phyloP scores from a whole-genome alignment of 192 early-diverging fungal species.

The Coemansia sp. region DNA sequence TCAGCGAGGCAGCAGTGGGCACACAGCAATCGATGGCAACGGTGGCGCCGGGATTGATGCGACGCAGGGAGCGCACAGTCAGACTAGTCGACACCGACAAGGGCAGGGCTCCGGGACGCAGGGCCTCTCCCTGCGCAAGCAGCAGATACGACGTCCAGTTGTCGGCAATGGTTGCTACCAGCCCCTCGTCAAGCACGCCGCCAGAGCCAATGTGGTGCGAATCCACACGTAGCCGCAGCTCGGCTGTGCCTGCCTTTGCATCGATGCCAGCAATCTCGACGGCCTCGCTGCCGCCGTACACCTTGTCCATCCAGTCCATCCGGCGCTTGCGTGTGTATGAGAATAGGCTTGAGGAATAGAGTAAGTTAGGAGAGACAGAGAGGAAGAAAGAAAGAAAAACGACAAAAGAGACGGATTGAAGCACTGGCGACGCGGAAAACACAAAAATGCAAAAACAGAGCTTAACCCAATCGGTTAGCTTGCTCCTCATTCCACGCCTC shows the following conservation, averaged over 20 bases:
- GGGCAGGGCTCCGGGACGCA: conserved; percentile 16
- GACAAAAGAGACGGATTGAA: not conserved
- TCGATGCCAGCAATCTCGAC: conserved; percentile 6
- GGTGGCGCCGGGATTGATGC: conserved; percentile 16
- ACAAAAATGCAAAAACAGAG: no score
- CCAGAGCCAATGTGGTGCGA: conserved; percentile 25
- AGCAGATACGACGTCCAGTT: conserved; percentile 40
- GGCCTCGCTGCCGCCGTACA: conserved; percentile 22
- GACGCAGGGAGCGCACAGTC: conserved; percentile 26
- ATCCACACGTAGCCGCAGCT: conserved; percentile 14
- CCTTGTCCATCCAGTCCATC: conserved; percentile 8
- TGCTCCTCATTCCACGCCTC: not conserved
- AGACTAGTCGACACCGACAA: conserved; percentile 39
- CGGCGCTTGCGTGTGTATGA: not conserved
- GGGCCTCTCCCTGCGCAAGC: conserved; percentile 18
- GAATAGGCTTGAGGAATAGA: not conserved
- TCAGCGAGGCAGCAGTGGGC: not conserved
- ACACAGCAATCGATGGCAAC: conserved; percentile 26
- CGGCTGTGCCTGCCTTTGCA: conserved; percentile 7
- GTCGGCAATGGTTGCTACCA: conserved; percentile 40
- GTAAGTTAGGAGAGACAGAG: not conserved
- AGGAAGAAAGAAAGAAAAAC: not conserved
- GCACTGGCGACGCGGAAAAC: not conserved
- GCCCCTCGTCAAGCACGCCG: conserved; percentile 42
- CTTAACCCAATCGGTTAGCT: not conserved